Evolutionary conservation across 164 flowering plant species (phyloP).

Genomic region (Annona squamosa): DNA sequence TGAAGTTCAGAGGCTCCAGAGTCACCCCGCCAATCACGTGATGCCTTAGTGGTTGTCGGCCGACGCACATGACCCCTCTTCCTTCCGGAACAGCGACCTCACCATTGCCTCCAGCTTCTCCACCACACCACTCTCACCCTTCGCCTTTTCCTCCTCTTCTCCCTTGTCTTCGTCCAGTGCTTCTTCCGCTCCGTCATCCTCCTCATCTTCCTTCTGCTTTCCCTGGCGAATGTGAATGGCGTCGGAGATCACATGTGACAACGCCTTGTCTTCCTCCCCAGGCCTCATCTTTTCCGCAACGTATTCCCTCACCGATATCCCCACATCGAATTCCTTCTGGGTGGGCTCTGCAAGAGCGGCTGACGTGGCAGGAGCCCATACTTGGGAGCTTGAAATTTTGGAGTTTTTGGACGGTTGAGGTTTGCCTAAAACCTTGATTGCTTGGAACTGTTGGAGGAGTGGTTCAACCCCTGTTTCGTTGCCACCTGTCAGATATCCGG

Average conservation of each 20-base stretch:
- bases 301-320: constrained; percentile 30
- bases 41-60: background rate
- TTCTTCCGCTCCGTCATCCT: background rate
- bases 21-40: background rate
- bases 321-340: background rate
- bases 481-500: constrained; percentile 24
- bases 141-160: constrained; percentile 17
- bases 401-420: background rate
- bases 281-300: constrained; percentile 54
- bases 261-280: constrained; percentile 62
- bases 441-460: constrained; percentile 26
- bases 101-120: constrained; percentile 16
- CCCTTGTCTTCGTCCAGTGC: constrained; percentile 18
- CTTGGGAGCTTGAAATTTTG: background rate
- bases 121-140: constrained; percentile 7
- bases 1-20: too few species aligned
- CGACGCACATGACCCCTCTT: background rate
- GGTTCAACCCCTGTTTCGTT: constrained; percentile 32
- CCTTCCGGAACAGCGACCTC: constrained; percentile 18
- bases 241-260: constrained; percentile 49
- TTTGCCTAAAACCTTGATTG: constrained; percentile 19
- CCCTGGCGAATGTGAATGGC: constrained; percentile 22
- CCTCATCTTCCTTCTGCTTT: background rate
- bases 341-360: background rate
- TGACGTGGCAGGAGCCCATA: background rate